Conservation (phyloP, 306 rosid genomes). For the Cucumis melo region DNA sequence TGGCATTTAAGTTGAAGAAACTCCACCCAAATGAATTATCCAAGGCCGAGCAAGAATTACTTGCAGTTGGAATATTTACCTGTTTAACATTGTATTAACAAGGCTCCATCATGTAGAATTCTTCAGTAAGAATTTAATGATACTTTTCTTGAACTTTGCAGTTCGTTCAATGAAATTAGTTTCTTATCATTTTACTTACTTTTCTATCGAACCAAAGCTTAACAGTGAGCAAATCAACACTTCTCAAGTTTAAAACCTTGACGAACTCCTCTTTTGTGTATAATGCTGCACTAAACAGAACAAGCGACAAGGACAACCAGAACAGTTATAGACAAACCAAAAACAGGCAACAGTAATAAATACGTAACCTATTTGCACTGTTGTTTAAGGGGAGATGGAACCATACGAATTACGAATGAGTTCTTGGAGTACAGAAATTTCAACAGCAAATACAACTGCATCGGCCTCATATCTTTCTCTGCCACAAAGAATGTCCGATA, state of each 20-base stretch:
- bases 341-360: background rate
- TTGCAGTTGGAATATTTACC: slow-evolving; percentile 40
- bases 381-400: background rate
- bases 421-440: slow-evolving; percentile 35
- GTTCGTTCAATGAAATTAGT: background rate
- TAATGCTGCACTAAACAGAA: slow-evolving; percentile 40
- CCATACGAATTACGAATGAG: slow-evolving; percentile 28
- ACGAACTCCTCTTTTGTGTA: slow-evolving; percentile 38
- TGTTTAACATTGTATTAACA: slow-evolving; percentile 11
- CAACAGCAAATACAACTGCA: slow-evolving; percentile 38
- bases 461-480: slow-evolving; percentile 22
- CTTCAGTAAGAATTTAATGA: background rate
- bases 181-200: slow-evolving; percentile 19
- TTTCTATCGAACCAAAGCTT: slow-evolving; percentile 34
- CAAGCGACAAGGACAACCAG: background rate
- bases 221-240: slow-evolving; percentile 36
- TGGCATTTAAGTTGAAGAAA: slow-evolving; percentile 37
- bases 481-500: slow-evolving; percentile 28
- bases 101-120: background rate
- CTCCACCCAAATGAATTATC: slow-evolving; percentile 39
- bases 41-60: slow-evolving; percentile 33
- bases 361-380: background rate
- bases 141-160: background rate
- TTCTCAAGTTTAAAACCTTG: slow-evolving; percentile 39
- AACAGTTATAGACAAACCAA: background rate